Percentiles rank a stretch among this genome's conserved stretches.
phyloP scores from a whole-genome alignment of 192 early-diverging fungal genomes.

The Coemansia erecta region DNA sequence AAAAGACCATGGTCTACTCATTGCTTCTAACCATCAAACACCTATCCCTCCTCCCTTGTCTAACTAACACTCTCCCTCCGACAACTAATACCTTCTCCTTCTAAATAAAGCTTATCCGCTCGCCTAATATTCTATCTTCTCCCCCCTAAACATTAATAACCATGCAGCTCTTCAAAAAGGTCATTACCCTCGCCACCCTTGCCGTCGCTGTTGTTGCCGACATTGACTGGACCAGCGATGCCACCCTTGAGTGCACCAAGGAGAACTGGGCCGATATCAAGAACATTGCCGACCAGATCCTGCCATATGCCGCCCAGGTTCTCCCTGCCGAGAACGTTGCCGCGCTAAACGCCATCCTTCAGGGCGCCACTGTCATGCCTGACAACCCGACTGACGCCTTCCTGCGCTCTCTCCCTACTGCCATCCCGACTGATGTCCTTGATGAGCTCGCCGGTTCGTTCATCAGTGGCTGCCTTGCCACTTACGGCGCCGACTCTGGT shows the following conservation, averaged over 20 bases:
- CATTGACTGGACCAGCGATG: conserved; percentile 10
- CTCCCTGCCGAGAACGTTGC: conserved; percentile 6
- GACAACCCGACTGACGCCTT: not conserved
- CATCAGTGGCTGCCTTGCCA: not conserved
- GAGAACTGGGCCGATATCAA: conserved; percentile 7
- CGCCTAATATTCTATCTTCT: no score
- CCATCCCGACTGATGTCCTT: not conserved
- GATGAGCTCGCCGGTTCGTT: conserved; percentile 2
- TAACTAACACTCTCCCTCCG: no score
- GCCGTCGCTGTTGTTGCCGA: conserved; percentile 1
- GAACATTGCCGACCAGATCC: not conserved
- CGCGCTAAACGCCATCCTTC: not conserved
- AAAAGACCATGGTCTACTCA: no score
- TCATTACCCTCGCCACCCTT: conserved; percentile 2
- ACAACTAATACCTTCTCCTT: no score
- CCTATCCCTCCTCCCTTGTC: no score
- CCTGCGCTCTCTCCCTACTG: conserved; percentile 1
- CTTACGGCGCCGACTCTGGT: not conserved
- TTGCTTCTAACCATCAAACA: no score
- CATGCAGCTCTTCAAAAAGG: conserved; percentile 5
- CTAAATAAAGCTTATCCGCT: no score
- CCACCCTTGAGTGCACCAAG: conserved; percentile 5
- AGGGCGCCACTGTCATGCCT: conserved; percentile 4
- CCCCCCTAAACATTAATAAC: conserved; percentile 2
- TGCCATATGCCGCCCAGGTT: not conserved